These are phyloP conservation scores for Fusarium sp. DNA, from an alignment of 2,329 filamentous ascomycete genomes.

Conservation along the genomic window DNA sequence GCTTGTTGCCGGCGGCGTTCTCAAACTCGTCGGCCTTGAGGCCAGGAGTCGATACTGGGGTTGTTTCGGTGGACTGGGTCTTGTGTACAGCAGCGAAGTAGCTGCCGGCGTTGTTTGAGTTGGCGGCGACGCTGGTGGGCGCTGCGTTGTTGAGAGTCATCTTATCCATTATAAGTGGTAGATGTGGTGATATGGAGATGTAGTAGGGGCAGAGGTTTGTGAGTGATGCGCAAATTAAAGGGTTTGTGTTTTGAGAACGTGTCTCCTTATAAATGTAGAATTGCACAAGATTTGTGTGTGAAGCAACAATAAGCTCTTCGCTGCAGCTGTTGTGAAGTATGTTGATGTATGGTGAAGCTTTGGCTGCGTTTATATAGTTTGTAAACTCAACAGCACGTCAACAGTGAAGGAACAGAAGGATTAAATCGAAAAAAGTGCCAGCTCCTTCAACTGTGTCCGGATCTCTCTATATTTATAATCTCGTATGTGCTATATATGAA, in stretches of 20 bases:
- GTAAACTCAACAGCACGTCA: constrained; percentile 7
- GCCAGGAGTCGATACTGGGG: constrained; percentile 38
- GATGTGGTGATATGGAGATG: not conserved
- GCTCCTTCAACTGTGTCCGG: not conserved
- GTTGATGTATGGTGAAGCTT: constrained; percentile 8
- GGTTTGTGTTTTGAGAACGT: not conserved
- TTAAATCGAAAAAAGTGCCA: constrained; percentile 3
- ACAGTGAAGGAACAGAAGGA: constrained; percentile 7
- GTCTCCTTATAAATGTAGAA: not conserved
- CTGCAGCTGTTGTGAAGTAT: not conserved
- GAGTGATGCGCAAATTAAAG: not conserved
- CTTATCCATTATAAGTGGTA: constrained; percentile 8
- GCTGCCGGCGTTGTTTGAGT: constrained; percentile 24
- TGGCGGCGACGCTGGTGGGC: constrained; percentile 27
- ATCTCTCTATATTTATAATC: constrained; percentile 31
- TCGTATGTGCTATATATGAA: constrained; percentile 4
- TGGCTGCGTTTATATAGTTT: constrained; percentile 8
- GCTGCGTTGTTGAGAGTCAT: constrained; percentile 21
- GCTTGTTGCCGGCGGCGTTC: constrained; percentile 39
- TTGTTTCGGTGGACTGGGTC: constrained; percentile 37
- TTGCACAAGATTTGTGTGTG: not conserved
- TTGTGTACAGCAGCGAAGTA: constrained; percentile 40
- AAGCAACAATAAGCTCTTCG: constrained; percentile 2
- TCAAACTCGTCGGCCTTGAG: constrained; percentile 29
- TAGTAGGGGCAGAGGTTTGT: not conserved